Conservation (phyloP, 345 rosid species). For the Aquilaria sinensis region DNA sequence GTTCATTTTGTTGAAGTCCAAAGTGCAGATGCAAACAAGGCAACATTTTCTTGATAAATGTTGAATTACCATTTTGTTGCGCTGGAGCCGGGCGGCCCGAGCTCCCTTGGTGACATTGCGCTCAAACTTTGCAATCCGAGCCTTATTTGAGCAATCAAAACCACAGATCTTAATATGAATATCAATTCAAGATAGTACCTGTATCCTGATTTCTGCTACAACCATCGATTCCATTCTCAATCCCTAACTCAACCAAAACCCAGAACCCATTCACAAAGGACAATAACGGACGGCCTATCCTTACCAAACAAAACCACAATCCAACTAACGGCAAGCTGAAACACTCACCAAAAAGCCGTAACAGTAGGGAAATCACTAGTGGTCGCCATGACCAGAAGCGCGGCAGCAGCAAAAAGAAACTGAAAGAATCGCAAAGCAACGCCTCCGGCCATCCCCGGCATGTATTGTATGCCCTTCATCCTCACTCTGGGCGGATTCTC, state of each 20-base stretch:
- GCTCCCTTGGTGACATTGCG: constrained; percentile 58
- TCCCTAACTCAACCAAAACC: too few species aligned
- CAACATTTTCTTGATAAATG: too few species aligned
- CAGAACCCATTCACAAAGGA: too few species aligned
- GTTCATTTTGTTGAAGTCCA: too few species aligned
- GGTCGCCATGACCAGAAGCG: constrained; percentile 61
- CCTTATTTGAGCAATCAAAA: constrained; percentile 34
- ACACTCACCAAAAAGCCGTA: constrained; percentile 56
- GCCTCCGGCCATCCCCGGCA: constrained; percentile 72
- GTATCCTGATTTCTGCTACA: too few species aligned
- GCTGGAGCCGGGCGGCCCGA: constrained; percentile 67
- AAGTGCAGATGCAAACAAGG: too few species aligned
- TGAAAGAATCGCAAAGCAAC: constrained; percentile 49
- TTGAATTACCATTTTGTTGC: constrained; percentile 63
- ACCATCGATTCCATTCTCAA: too few species aligned
- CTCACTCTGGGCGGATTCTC: constrained; percentile 38
- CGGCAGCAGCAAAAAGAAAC: constrained; percentile 53
- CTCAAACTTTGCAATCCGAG: constrained; percentile 56
- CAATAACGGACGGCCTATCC: background rate
- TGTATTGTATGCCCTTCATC: constrained; percentile 67
- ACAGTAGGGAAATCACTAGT: constrained; percentile 70
- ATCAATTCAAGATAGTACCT: too few species aligned
- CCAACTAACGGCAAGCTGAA: background rate
- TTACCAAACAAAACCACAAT: background rate
- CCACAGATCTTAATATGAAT: too few species aligned